Base-by-base conservation (phyloP, 371 early-diverging fungal species). In the Mortierella sp. region DNA sequence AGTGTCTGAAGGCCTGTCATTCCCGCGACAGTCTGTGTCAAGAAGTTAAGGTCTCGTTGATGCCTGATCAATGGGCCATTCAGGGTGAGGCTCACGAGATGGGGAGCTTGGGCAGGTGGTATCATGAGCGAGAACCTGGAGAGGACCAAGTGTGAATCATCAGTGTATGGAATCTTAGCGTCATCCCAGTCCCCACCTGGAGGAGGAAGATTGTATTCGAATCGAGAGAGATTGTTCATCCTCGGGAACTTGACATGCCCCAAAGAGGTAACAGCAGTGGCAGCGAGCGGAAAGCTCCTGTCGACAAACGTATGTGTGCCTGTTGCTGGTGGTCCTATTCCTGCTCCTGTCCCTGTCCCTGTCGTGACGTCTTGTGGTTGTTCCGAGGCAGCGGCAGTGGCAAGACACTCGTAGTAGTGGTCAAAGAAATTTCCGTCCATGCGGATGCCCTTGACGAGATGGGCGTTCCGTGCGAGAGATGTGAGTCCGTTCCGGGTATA, bases 81-180 rank as follows among this genome's bases (percentile, higher is more conserved):
- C 60, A 58, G 10, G 14, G 29, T 58, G 1, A 58, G 29, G 16
- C 29, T 29, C 21, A 3, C 35, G 35, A 63, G 63, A 58, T 14
- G 58, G 24, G n/a, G 27, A 11, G 55, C 8, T n/a, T 55, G 55
- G 24, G 55, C n/a, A 24, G 27, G 29, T 14, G 27, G 60, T 0
- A 58, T 14, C 60, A 58, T 58, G 60, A 27, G 60, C 10, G 14
- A 58, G 29, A 58, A 58, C 27, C 29, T 58, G 16, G 60, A 11
- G 8, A 58, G 14, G 60, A 58, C 60, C 4, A 14, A 10, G 11
- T 29, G 29, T 12, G 27, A 0, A 7, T 24, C n/a, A 1, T 24
- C n/a, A 0, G 2, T 4, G 29, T 58, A 3, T n/a, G 0, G 4
- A 4, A 4, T 11, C 4, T 29, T 12, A 0, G 3, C 0, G 10